A percentile compares a stretch with the other conserved stretches of the same genome.
phyloP scores from a whole-genome alignment of 2,329 filamentous ascomycete species.

The Knufia fluminis region DNA sequence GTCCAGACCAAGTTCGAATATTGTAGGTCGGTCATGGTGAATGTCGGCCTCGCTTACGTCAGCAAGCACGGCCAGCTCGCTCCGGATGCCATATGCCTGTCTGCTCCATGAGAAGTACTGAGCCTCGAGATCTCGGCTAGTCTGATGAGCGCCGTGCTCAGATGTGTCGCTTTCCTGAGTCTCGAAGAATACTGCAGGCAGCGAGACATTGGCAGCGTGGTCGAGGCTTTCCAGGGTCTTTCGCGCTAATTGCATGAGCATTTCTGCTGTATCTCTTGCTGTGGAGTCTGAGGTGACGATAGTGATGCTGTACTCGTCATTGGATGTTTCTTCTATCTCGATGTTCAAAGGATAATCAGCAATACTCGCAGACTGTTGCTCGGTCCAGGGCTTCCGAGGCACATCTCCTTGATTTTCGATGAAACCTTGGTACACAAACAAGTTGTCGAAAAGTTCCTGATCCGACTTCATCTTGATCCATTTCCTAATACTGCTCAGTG shows the following conservation, averaged over 20 bases:
- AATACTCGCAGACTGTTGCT: conserved; percentile 38
- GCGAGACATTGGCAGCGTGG: no score
- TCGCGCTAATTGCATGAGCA: conserved; percentile 37
- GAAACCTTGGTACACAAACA: conserved; percentile 71
- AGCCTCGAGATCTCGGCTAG: not conserved
- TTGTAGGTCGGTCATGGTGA: conserved; percentile 46
- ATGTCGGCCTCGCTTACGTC: conserved; percentile 45
- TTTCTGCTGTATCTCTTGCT: conserved; percentile 24
- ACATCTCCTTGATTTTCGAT: conserved; percentile 23
- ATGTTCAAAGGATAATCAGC: conserved; percentile 70
- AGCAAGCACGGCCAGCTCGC: conserved; percentile 56
- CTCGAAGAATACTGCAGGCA: not conserved
- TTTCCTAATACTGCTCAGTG: conserved; percentile 70
- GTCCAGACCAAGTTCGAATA: conserved; percentile 78
- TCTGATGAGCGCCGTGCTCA: not conserved
- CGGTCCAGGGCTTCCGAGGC: conserved; percentile 43
- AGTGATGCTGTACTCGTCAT: conserved; percentile 45
- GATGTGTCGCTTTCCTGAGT: not conserved
- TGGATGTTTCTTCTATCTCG: conserved; percentile 52
- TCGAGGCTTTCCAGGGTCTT: conserved; percentile 8
- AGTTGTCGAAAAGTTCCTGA: conserved; percentile 62
- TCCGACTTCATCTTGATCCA: conserved; percentile 54
- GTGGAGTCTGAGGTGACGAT: conserved; percentile 42
- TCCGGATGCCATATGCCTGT: conserved; percentile 36
- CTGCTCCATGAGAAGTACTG: not conserved